Percentiles rank a stretch among this genome's conserved stretches.
Conservation (phyloP, 257 asterid genomes). For the Mentha longifolia region DNA sequence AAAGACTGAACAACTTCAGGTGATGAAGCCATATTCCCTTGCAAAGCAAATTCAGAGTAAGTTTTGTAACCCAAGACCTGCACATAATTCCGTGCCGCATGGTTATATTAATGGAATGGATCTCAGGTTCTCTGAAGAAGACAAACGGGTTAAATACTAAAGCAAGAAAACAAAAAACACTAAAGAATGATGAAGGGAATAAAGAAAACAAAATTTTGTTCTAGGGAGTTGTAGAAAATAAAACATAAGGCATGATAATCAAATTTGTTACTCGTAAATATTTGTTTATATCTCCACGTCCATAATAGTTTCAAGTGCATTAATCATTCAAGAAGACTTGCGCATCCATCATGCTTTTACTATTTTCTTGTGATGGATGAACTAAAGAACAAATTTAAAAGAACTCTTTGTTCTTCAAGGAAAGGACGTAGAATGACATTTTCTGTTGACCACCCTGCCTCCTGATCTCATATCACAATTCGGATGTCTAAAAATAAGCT, state of each 20-base stretch:
- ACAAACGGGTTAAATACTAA: slow-evolving; percentile 2
- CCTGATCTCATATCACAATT: slow-evolving; percentile 4
- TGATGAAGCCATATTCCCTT: slow-evolving; percentile 86
- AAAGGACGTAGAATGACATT: slow-evolving; percentile 25
- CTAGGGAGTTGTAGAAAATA: slow-evolving; percentile 3
- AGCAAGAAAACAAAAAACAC: slow-evolving; percentile 23
- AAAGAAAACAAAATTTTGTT: not conserved
- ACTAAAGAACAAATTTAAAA: slow-evolving; percentile 1
- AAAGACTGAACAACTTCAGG: slow-evolving; percentile 85
- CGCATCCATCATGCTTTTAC: slow-evolving; percentile 5
- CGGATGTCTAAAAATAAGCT: slow-evolving; percentile 13
- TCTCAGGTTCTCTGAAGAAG: slow-evolving; percentile 24
- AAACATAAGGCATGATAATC: slow-evolving; percentile 4
- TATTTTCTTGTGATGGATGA: slow-evolving; percentile 23
- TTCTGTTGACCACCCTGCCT: slow-evolving; percentile 14
- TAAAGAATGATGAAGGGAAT: not conserved
- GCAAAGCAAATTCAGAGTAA: slow-evolving; percentile 80
- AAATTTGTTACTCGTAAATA: slow-evolving; percentile 24
- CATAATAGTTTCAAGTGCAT: slow-evolving; percentile 11
- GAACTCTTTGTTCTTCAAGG: slow-evolving; percentile 7
- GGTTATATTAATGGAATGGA: slow-evolving; percentile 28
- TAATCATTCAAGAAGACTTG: slow-evolving; percentile 19
- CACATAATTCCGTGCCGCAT: slow-evolving; percentile 30
- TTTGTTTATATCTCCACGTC: slow-evolving; percentile 11
- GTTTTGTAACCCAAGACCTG: slow-evolving; percentile 85